These are phyloP conservation scores for Aspergillus biplanus DNA, from an alignment of 495 filamentous ascomycete species.

Conservation along the genomic window DNA sequence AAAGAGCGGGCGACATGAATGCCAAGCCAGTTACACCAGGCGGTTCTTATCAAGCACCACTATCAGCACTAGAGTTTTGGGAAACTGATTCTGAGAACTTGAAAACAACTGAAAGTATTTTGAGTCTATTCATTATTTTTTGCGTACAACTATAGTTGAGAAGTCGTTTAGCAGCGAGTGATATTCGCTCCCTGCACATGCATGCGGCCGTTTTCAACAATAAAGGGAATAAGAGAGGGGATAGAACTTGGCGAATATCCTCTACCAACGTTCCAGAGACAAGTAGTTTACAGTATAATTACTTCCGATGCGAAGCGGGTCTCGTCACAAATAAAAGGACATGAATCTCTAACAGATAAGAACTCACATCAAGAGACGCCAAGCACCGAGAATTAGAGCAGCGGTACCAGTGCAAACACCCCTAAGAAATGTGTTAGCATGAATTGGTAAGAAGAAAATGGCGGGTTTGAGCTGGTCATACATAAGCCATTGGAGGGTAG, in stretches of 20 bases:
- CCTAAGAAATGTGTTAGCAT: slow-evolving; percentile 45
- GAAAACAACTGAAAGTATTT: no score
- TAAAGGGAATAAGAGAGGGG: slow-evolving; percentile 9
- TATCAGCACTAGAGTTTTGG: no score
- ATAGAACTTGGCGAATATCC: neutral
- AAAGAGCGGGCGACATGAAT: no score
- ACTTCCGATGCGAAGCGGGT: neutral
- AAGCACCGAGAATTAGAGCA: slow-evolving; percentile 92
- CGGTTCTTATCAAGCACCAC: no score
- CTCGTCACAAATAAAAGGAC: neutral
- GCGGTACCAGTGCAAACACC: slow-evolving; percentile 95
- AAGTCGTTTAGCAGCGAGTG: neutral
- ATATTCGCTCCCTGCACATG: slow-evolving; percentile 10
- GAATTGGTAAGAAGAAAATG: slow-evolving; percentile 7
- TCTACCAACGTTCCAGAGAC: no score
- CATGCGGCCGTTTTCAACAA: neutral
- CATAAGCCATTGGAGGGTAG: slow-evolving; percentile 97
- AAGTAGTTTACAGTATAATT: neutral
- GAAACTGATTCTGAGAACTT: no score
- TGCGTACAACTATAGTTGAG: neutral
- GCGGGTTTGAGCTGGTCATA: slow-evolving; percentile 31
- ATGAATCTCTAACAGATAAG: neutral
- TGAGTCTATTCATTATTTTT: no score
- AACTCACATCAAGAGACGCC: slow-evolving; percentile 76
- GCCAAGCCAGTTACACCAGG: no score